Evolutionary conservation across 169 alveolate genomes (phyloP).

Genomic region (Hepatocystis sp.): DNA sequence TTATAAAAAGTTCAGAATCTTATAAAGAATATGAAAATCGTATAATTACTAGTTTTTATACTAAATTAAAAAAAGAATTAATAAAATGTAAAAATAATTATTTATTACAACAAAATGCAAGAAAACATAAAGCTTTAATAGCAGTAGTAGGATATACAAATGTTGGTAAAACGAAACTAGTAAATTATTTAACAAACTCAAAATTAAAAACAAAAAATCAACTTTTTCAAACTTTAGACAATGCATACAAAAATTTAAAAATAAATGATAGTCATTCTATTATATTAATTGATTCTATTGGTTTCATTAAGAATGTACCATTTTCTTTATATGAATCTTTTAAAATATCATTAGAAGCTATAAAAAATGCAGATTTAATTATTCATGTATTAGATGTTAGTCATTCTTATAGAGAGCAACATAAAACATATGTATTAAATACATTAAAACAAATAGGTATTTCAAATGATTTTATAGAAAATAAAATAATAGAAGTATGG

Average conservation of each 20-base stretch:
- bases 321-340: slow-evolving; percentile 90
- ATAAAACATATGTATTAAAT: slow-evolving; percentile 86
- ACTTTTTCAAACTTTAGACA: slow-evolving; percentile 88
- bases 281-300: slow-evolving; percentile 91
- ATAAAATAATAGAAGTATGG: slow-evolving; percentile 92
- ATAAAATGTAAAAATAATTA: slow-evolving; percentile 80
- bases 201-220: slow-evolving; percentile 87
- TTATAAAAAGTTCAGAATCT: slow-evolving; percentile 87
- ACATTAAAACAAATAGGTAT: slow-evolving; percentile 88
- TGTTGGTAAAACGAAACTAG: slow-evolving; percentile 93
- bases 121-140: slow-evolving; percentile 79
- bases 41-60: slow-evolving; percentile 84
- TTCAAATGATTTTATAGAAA: slow-evolving; percentile 79
- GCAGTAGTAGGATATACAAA: slow-evolving; percentile 94
- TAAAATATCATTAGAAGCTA: slow-evolving; percentile 89
- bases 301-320: slow-evolving; percentile 93
- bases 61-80: slow-evolving; percentile 83
- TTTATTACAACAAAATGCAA: slow-evolving; percentile 51
- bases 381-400: slow-evolving; percentile 89
- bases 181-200: slow-evolving; percentile 88
- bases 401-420: slow-evolving; percentile 84
- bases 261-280: slow-evolving; percentile 85
- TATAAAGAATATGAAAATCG: slow-evolving; percentile 77
- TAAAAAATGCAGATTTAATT: slow-evolving; percentile 89
- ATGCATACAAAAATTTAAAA: slow-evolving; percentile 72